Conservation (phyloP, 2,329 filamentous ascomycete species). For the Orbilia blumenaviensis region DNA sequence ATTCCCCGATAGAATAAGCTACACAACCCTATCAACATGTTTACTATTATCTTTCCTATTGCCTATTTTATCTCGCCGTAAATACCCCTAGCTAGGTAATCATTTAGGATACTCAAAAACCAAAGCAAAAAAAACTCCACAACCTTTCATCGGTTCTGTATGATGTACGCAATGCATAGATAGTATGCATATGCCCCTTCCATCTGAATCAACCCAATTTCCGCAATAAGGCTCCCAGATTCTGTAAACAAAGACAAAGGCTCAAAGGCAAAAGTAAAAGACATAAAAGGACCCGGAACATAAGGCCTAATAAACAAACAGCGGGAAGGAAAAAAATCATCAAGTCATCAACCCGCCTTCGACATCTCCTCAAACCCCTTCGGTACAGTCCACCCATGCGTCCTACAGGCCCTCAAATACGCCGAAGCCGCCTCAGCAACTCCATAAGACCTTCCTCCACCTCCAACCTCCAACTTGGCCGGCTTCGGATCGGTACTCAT, state of each 20-base stretch:
- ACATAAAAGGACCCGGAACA: not conserved
- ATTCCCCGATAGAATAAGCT: conserved; percentile 30
- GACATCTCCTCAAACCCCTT: conserved; percentile 65
- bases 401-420: conserved; percentile 72
- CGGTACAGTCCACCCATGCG: conserved; percentile 79
- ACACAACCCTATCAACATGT: conserved; percentile 33
- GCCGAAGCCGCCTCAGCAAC: conserved; percentile 77
- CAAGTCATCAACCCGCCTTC: conserved; percentile 43
- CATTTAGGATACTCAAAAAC: conserved; percentile 1
- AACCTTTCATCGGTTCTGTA: no score
- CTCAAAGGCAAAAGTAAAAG: not conserved
- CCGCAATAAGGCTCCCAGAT: no score
- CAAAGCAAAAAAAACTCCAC: no score
- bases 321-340: conserved; percentile 62
- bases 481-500: conserved; percentile 71
- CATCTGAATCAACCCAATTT: no score
- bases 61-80: conserved; percentile 13
- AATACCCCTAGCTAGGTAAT: conserved; percentile 5
- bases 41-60: conserved; percentile 37
- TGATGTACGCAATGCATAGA: no score
- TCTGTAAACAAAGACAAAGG: no score
- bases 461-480: conserved; percentile 69
- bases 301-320: not conserved
- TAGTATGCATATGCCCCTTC: no score
- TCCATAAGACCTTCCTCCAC: conserved; percentile 65